Conservation (phyloP, 768 basidiomycete genomes). For the Tulasnella sp. region DNA sequence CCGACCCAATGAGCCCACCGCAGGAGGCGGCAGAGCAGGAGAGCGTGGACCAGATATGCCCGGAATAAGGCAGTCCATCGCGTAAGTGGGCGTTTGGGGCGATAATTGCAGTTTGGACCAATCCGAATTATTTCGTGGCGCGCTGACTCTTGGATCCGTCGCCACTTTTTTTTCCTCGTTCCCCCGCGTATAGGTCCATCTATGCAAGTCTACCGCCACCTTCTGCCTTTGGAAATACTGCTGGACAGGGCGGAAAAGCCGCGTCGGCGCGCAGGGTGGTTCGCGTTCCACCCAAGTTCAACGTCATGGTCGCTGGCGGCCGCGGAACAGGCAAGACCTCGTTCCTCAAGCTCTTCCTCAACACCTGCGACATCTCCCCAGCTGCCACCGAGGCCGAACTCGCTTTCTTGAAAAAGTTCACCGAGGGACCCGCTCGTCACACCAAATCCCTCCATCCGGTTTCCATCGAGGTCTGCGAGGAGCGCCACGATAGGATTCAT, state of each 20-base stretch:
- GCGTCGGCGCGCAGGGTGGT: constrained; percentile 61
- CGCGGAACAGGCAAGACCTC: constrained; percentile 82
- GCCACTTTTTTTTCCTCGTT: not conserved
- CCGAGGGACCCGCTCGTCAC: constrained; percentile 58
- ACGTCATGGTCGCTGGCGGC: constrained; percentile 53
- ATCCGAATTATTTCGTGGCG: constrained; percentile 4
- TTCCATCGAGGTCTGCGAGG: constrained; percentile 81
- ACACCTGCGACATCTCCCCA: constrained; percentile 82
- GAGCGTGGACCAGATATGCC: not conserved
- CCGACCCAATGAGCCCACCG: not conserved
- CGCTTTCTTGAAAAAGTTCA: constrained; percentile 63
- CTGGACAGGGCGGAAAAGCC: constrained; percentile 1
- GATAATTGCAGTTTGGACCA: constrained; percentile 5
- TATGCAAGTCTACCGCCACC: constrained; percentile 55
- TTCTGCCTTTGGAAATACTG: constrained; percentile 46
- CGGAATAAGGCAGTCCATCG: constrained; percentile 10
- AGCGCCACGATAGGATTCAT: constrained; percentile 73
- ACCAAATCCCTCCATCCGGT: constrained; percentile 69
- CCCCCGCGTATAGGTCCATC: constrained; percentile 41
- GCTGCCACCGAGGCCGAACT: constrained; percentile 75
- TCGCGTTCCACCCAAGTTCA: constrained; percentile 76
- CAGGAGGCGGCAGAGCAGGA: not conserved
- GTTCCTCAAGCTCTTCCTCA: constrained; percentile 74
- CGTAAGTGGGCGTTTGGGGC: constrained; percentile 3
- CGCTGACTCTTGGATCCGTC: not conserved